phyloP scores from a whole-genome alignment of 345 rosid genomes.

The Citrus inodora region DNA sequence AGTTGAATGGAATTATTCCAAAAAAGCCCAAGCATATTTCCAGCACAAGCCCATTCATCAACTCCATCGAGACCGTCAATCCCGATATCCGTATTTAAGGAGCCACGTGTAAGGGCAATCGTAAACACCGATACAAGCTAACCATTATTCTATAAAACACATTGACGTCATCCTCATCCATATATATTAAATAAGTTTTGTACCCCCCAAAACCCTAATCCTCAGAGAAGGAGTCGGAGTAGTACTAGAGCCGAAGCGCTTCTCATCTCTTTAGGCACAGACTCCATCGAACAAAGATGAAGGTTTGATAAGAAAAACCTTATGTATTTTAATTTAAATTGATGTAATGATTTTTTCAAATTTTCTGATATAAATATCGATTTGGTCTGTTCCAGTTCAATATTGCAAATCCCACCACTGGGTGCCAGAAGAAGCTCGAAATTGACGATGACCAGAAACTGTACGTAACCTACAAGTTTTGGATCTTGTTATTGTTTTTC shows the following conservation, averaged over 20 bases:
- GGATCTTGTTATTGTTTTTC: background rate
- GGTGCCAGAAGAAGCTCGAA: constrained; percentile 57
- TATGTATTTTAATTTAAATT: background rate
- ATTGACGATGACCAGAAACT: constrained; percentile 52
- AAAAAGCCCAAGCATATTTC: background rate
- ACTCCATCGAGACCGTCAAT: background rate
- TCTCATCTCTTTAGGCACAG: background rate
- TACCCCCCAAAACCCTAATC: constrained; percentile 17
- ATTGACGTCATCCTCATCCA: no score
- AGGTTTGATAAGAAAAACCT: constrained; percentile 3
- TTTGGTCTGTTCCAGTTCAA: constrained; percentile 34
- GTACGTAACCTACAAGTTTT: constrained; percentile 5
- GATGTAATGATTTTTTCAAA: background rate
- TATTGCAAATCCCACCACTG: constrained; percentile 47
- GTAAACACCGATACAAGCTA: background rate
- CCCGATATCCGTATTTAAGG: background rate
- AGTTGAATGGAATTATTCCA: no score
- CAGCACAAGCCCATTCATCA: background rate
- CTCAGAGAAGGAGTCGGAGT: background rate
- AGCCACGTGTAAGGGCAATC: background rate
- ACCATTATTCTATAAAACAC: background rate
- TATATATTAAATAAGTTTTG: no score
- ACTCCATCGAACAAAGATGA: constrained; percentile 19
- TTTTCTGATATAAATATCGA: background rate
- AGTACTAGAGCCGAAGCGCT: constrained; percentile 9